phyloP scores from a whole-genome alignment of 352 stramenopile genomes.

The Globisporangium abappressorium region DNA sequence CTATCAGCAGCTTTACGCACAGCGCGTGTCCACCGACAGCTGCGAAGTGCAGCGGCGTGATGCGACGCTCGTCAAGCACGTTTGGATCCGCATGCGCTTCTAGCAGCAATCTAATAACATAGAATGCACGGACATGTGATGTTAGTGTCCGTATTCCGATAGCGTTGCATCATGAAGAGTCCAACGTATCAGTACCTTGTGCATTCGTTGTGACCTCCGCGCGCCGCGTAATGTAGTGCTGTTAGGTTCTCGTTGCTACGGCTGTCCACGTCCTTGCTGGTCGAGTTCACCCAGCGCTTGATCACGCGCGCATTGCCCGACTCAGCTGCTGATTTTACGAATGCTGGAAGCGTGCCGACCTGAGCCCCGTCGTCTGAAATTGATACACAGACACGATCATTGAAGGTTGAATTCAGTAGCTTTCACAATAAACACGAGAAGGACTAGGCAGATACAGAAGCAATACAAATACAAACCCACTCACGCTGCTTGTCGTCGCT shows the following conservation, averaged over 20 bases:
- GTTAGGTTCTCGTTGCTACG: conserved; percentile 76
- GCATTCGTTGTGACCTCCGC: conserved; percentile 79
- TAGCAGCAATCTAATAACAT: conserved; percentile 39
- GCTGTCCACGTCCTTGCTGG: conserved; percentile 57
- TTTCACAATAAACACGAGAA: neutral
- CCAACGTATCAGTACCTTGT: conserved; percentile 29
- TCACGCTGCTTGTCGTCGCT: conserved; percentile 41
- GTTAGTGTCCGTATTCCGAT: neutral
- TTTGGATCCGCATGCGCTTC: conserved; percentile 63
- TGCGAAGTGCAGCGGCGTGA: conserved; percentile 75
- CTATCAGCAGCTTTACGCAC: conserved; percentile 77
- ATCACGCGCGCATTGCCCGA: conserved; percentile 72
- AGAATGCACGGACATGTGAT: neutral
- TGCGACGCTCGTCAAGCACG: conserved; percentile 63
- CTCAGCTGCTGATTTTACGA: conserved; percentile 64
- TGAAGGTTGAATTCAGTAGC: too few relatives aligned
- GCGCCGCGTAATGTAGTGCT: conserved; percentile 73
- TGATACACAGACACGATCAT: neutral
- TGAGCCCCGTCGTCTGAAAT: conserved; percentile 26
- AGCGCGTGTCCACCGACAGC: conserved; percentile 69
- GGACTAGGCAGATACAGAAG: neutral
- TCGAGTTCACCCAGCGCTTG: conserved; percentile 81
- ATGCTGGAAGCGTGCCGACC: conserved; percentile 50
- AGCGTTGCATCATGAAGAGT: neutral
- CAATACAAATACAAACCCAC: conserved; percentile 3